Evolutionary conservation across 2,329 filamentous ascomycete species (phyloP), one percentile per base, ranked within the genome.

Genomic region (Paraphoma chrysanthemicola): DNA sequence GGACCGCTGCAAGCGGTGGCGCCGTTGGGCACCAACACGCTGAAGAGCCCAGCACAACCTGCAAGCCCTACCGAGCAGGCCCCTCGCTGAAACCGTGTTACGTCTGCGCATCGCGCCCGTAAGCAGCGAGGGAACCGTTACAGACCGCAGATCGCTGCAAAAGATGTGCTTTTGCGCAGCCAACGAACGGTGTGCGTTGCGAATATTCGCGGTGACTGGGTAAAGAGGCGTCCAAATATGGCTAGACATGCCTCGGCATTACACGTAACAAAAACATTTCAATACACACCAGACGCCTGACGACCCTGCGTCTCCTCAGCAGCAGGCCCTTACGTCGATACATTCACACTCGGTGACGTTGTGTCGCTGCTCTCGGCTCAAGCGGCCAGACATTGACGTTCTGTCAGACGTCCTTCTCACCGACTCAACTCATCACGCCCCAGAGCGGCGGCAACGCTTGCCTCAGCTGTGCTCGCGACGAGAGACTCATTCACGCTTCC

Each of bases 21-120:
- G 67, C 54, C 59, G 67, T 71, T 69, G 67, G 67, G 67, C 66
- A 61, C 57, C 68, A 69, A 69, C 57, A 58, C 52, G 23, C 53
- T 44, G 43, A 46, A 54, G 48, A 58, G 63, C 64, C 61, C 58
- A 62, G 55, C 47, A 36, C 60, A 29, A 11, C 23, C 23, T 23
- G 23, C 23, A 49, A 49, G 57, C 50, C 57, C 44, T 43, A 31
- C 47, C 38, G 47, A 49, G 47, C 45, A 36, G 45, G 28, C 31
- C 14, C 23, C 33, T 38, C 44, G 54, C 44, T 59, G 53, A 45
- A 49, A 57, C 33, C 54, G 50, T 48, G 58, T 56, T 49, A 48
- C 44, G 23, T 36, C 16, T 31, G 30, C 16, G 28, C 12, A 30
- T 44, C 38, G 11, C 43, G 31, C 23, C 44, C 42, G 36, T 42